Evolutionary conservation across 768 basidiomycete genomes (phyloP).

Genomic region (Macrocybe gigantea): DNA sequence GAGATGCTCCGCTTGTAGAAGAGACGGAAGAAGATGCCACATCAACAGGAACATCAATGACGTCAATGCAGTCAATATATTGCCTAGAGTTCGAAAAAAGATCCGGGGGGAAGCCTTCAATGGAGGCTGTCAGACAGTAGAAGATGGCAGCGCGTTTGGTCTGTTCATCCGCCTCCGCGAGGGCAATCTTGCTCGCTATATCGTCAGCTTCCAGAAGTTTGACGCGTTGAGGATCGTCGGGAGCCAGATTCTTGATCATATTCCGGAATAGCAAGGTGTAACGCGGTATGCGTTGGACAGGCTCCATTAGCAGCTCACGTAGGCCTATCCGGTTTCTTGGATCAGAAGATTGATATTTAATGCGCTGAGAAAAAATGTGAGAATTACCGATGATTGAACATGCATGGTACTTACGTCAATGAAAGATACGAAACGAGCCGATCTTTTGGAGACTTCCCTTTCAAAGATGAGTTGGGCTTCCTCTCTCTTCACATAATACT

Average conservation of each 20-base stretch:
- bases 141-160: slow-evolving; percentile 87
- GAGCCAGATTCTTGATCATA: slow-evolving; percentile 88
- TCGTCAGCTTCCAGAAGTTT: slow-evolving; percentile 82
- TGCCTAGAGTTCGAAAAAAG: slow-evolving; percentile 85
- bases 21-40: slow-evolving; percentile 7
- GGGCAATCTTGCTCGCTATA: slow-evolving; percentile 85
- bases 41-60: slow-evolving; percentile 71
- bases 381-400: slow-evolving; percentile 4
- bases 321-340: slow-evolving; percentile 78
- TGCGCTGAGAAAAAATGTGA: slow-evolving; percentile 43
- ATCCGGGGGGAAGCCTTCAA: slow-evolving; percentile 87
- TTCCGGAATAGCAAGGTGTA: slow-evolving; percentile 90
- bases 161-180: slow-evolving; percentile 87
- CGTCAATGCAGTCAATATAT: slow-evolving; percentile 91
- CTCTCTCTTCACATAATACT: slow-evolving; percentile 89
- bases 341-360: slow-evolving; percentile 80
- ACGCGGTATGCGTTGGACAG: slow-evolving; percentile 91
- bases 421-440: slow-evolving; percentile 77
- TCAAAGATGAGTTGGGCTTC: slow-evolving; percentile 88
- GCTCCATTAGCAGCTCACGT: slow-evolving; percentile 91
- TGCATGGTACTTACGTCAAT: slow-evolving; percentile 63
- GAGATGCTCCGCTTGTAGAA: slow-evolving; percentile 36
- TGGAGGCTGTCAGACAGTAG: slow-evolving; percentile 76
- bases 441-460: slow-evolving; percentile 72
- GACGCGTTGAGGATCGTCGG: slow-evolving; percentile 67